Conservation (phyloP, 202 grass and related monocot species). For the Zoysia matrella region DNA sequence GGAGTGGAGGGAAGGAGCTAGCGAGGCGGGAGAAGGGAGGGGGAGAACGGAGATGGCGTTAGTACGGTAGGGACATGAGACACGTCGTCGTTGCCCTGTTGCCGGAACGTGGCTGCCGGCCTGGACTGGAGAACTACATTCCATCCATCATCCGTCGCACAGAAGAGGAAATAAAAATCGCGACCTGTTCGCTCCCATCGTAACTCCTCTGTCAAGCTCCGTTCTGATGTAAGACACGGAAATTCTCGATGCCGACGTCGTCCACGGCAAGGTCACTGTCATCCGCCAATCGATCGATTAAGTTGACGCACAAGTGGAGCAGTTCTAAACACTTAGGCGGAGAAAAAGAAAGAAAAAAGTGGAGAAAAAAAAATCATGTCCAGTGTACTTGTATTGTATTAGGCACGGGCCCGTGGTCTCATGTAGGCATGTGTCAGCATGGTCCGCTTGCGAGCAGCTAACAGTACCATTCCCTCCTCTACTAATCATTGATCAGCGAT, state of each 20-base stretch:
- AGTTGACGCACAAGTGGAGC: background rate
- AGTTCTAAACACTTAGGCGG: background rate
- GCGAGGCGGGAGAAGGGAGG: background rate
- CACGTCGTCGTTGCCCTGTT: slow-evolving; percentile 47
- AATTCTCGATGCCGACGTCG: background rate
- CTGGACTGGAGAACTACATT: slow-evolving; percentile 20
- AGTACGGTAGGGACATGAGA: slow-evolving; percentile 27
- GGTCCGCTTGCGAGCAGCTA: background rate
- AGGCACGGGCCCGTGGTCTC: background rate
- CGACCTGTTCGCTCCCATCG: background rate
- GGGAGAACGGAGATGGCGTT: background rate
- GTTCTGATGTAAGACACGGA: background rate
- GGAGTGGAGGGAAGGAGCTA: no score
- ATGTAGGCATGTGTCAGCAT: slow-evolving; percentile 13
- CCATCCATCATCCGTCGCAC: background rate
- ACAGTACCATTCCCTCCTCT: slow-evolving; percentile 2
- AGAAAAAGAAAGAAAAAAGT: background rate
- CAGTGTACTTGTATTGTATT: background rate
- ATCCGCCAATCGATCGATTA: no score
- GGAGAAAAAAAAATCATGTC: background rate
- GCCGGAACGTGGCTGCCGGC: slow-evolving; percentile 20
- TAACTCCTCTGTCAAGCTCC: background rate
- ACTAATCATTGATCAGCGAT: slow-evolving; percentile 39
- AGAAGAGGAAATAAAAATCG: background rate
- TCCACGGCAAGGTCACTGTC: background rate